Percentiles rank a stretch among this genome's conserved stretches.
Conservation (phyloP, 2,329 filamentous ascomycete genomes). For the Emmonsia crescens region DNA sequence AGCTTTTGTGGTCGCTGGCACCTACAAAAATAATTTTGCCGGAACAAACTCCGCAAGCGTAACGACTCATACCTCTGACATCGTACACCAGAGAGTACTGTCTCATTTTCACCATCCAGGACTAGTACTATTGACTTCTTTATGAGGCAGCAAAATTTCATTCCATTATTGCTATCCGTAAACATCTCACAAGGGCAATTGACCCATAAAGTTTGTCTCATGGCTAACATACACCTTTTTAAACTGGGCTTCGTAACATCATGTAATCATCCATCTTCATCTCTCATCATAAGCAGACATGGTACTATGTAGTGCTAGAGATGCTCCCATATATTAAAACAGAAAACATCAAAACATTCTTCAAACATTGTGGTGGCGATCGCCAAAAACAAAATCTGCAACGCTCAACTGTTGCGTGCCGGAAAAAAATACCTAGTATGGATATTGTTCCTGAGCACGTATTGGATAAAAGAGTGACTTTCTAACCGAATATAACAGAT, state of each 20-base stretch:
- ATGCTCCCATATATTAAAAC: neutral
- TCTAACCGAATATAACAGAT: neutral
- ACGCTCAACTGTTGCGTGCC: neutral
- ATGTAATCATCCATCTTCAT: slow-evolving; percentile 3
- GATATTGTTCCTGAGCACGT: neutral
- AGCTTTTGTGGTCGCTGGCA: too few species aligned
- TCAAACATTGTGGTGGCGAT: neutral
- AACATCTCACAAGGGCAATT: neutral
- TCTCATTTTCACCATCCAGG: neutral
- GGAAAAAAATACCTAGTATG: neutral
- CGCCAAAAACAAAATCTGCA: neutral
- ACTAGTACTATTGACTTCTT: neutral
- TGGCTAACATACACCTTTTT: neutral
- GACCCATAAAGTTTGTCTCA: neutral
- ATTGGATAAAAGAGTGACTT: neutral
- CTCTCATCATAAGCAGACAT: neutral
- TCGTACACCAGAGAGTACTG: neutral
- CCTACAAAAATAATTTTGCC: too few species aligned
- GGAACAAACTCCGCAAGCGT: neutral
- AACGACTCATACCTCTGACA: neutral
- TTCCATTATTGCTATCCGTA: neutral
- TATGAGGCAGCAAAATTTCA: neutral
- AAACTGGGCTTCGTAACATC: neutral
- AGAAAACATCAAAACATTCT: neutral
- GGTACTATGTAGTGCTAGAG: slow-evolving; percentile 3